Conservation (phyloP, 148 eudicot genomes). For the Silene latifolia region DNA sequence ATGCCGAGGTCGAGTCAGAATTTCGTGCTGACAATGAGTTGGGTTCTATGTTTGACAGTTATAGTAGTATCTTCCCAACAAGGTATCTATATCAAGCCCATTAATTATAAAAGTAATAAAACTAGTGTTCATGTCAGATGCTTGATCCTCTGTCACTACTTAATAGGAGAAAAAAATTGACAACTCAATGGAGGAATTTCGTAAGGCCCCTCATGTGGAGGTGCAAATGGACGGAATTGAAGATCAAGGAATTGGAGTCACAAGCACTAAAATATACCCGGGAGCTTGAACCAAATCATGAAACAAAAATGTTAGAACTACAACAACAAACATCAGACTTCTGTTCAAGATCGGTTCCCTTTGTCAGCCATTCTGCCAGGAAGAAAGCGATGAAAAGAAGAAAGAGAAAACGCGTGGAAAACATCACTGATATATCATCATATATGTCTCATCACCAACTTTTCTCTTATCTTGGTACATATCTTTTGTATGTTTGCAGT, state of each 20-base stretch:
- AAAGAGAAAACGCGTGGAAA: constrained; percentile 69
- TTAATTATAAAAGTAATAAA: neutral
- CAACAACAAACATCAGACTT: constrained; percentile 46
- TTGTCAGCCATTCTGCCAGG: constrained; percentile 31
- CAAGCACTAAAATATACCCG: constrained; percentile 63
- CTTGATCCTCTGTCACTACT: constrained; percentile 14
- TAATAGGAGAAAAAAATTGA: constrained; percentile 70
- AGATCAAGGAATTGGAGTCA: constrained; percentile 67
- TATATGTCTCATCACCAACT: constrained; percentile 70
- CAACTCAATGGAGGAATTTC: constrained; percentile 83
- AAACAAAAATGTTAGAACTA: constrained; percentile 39
- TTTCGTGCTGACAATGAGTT: constrained; percentile 45
- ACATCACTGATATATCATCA: constrained; percentile 50
- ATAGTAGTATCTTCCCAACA: constrained; percentile 37
- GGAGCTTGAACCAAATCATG: constrained; percentile 46
- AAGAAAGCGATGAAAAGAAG: constrained; percentile 69
- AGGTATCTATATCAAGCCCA: constrained; percentile 34
- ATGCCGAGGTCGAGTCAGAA: constrained; percentile 81
- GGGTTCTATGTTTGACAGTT: constrained; percentile 43
- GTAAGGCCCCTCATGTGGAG: constrained; percentile 95
- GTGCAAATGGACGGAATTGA: constrained; percentile 94
- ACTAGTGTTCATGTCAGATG: neutral
- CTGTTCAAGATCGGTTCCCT: constrained; percentile 56
- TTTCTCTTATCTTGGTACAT: constrained; percentile 71
- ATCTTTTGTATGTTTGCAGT: constrained; percentile 5